Conservation (phyloP, 2,329 filamentous ascomycete genomes). For the Diaporthe helianthi region DNA sequence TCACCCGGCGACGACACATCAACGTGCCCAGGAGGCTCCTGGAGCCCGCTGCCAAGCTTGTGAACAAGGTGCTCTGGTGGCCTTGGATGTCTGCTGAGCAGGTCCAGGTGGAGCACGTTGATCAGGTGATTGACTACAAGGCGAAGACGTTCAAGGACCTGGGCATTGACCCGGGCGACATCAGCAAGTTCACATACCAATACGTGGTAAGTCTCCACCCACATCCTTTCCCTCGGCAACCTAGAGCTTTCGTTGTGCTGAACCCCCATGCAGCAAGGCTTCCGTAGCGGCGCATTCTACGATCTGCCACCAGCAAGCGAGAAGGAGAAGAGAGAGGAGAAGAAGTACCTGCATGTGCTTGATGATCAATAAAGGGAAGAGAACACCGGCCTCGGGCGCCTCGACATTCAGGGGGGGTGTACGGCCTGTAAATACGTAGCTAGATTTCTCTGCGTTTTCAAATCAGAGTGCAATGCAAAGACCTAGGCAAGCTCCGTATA, state of each 20-base stretch:
- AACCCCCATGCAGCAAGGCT: slow-evolving; percentile 72
- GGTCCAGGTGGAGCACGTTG: slow-evolving; percentile 89
- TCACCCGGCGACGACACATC: slow-evolving; percentile 87
- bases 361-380: slow-evolving; percentile 74
- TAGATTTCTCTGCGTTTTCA: slow-evolving; percentile 40
- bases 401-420: slow-evolving; percentile 33
- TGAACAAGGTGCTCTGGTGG: slow-evolving; percentile 92
- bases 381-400: slow-evolving; percentile 33
- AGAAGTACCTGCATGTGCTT: slow-evolving; percentile 94
- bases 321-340: slow-evolving; percentile 92
- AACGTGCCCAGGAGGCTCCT: slow-evolving; percentile 85
- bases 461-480: slow-evolving; percentile 27
- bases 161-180: slow-evolving; percentile 85
- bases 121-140: slow-evolving; percentile 87
- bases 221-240: background rate
- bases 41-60: slow-evolving; percentile 74
- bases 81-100: slow-evolving; percentile 81
- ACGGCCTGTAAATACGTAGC: slow-evolving; percentile 41
- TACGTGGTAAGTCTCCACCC: slow-evolving; percentile 77
- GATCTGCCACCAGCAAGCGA: slow-evolving; percentile 94
- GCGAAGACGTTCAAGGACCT: slow-evolving; percentile 97
- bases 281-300: slow-evolving; percentile 86
- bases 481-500: slow-evolving; percentile 1
- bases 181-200: slow-evolving; percentile 87
- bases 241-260: slow-evolving; percentile 30